Evolutionary conservation across 2,329 filamentous ascomycete species (phyloP).

Genomic region (Mariannaea elegans): DNA sequence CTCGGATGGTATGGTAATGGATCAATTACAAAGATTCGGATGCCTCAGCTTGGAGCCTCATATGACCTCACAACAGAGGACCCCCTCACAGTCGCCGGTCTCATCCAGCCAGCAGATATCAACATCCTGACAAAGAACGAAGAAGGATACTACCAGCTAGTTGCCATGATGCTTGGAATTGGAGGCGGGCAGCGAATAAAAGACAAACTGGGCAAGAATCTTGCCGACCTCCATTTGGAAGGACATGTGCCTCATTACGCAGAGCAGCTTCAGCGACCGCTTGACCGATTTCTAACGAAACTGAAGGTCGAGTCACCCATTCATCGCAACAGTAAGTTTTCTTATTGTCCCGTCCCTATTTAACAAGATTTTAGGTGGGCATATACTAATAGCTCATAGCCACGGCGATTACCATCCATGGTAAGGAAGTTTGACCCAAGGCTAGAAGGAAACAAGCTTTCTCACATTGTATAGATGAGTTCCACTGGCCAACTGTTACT

Average conservation of each 20-base stretch:
- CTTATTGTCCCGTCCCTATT: no score
- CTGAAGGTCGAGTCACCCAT: conserved; percentile 1
- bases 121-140: conserved; percentile 1
- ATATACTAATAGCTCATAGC: not conserved
- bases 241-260: conserved; percentile 7
- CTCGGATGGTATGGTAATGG: not conserved
- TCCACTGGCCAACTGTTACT: conserved; percentile 9
- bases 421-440: not conserved
- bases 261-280: conserved; percentile 1
- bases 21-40: not conserved
- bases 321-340: conserved; percentile 3
- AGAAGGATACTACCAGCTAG: conserved; percentile 1
- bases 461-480: not conserved
- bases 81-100: conserved; percentile 6
- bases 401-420: conserved; percentile 7
- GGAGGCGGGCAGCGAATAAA: conserved; percentile 7
- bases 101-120: conserved; percentile 6
- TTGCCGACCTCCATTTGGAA: conserved; percentile 5
- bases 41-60: not conserved
- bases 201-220: conserved; percentile 5
- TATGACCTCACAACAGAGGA: conserved; percentile 7
- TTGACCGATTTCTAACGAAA: not conserved
- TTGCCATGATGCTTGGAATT: conserved; percentile 14
- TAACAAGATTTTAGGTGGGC: no score
- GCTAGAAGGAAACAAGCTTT: not conserved